These are phyloP conservation scores for Cicer pinnatifidum DNA, from an alignment of 306 rosid species.

Conservation along the genomic window DNA sequence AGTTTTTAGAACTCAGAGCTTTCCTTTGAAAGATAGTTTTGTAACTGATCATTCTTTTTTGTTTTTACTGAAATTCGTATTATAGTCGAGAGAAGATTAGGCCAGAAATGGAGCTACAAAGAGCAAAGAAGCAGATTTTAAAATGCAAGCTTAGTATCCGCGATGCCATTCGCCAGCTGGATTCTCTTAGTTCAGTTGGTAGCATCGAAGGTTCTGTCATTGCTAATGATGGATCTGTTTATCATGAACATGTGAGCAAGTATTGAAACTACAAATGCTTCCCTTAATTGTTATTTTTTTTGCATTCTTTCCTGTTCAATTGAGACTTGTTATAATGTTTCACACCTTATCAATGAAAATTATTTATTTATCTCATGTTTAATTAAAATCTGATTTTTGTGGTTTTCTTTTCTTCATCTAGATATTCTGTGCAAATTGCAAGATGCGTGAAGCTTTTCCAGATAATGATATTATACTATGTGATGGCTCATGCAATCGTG, in stretches of 20 bases:
- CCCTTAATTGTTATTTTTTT: background rate
- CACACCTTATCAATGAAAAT: background rate
- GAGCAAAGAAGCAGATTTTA: constrained; percentile 88
- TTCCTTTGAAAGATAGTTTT: constrained; percentile 24
- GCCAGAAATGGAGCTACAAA: constrained; percentile 83
- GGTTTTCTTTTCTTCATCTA: constrained; percentile 42
- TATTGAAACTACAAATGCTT: constrained; percentile 28
- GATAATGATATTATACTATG: constrained; percentile 94
- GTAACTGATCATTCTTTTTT: constrained; percentile 33
- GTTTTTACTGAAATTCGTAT: constrained; percentile 19
- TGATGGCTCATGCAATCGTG: constrained; percentile 94
- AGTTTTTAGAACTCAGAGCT: background rate
- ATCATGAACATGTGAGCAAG: constrained; percentile 82
- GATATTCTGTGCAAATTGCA: constrained; percentile 96
- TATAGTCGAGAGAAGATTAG: constrained; percentile 87
- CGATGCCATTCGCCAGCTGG: constrained; percentile 75
- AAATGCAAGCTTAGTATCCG: constrained; percentile 88
- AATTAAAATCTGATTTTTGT: constrained; percentile 22
- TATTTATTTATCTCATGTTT: background rate
- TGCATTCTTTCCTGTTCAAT: background rate
- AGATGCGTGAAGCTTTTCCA: constrained; percentile 75
- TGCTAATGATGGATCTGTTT: constrained; percentile 91
- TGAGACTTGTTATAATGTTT: constrained; percentile 18
- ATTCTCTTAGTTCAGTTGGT: constrained; percentile 81
- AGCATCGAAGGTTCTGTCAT: constrained; percentile 88